Evolutionary conservation across 176 grass and related monocot genomes (phyloP), one percentile per base, ranked within the genome.

Genomic region (Eleusine coracana): DNA sequence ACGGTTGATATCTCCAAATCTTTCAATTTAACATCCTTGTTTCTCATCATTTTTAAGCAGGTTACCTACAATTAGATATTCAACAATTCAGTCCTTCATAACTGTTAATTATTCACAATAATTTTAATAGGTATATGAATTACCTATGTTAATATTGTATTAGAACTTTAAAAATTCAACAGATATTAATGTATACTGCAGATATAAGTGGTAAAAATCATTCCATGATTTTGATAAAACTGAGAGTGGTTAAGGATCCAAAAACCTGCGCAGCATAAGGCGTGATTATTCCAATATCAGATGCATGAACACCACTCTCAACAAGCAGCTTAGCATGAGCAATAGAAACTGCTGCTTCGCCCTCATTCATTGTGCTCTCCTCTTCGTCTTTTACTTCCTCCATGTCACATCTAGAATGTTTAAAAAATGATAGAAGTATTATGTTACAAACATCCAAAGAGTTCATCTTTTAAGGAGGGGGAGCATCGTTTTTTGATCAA

Each of bases 351-450:
- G 80, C 75, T 78, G 96, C 96, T 68, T 98, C 96, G 7, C 96
- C 96, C 82, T 98, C 96, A 37, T 93, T 98, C 88, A 95, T 93
- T 40, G 87, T 91, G 79, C 96, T 98, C 80, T 91, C 96, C 84
- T 94, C 95, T 93, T 98, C 96, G 13, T 95, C 89, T 91, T 98
- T 98, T 77, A 91, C 92, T 89, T 98, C 96, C 86, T 98, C 96
- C 92, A 98, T 98, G 68, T 94, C 96, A 87, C 96, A 98, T 66
- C 96, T 98, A 73, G 56, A 59, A 5, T 78, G 60, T 39, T 72
- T 74, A 39, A 52, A 49, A 58, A 42, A 63, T 37, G 10, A 75
- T 59, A 87, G 27, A 74, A 75, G 28, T 80, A 52, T 52, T 77
- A 70, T 27, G 58, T 70, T 2, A 63, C 42, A 80, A 76, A 31